These are phyloP conservation scores for Saccharomyces jurei DNA, from an alignment of 805 yeast genomes.

Conservation along the genomic window DNA sequence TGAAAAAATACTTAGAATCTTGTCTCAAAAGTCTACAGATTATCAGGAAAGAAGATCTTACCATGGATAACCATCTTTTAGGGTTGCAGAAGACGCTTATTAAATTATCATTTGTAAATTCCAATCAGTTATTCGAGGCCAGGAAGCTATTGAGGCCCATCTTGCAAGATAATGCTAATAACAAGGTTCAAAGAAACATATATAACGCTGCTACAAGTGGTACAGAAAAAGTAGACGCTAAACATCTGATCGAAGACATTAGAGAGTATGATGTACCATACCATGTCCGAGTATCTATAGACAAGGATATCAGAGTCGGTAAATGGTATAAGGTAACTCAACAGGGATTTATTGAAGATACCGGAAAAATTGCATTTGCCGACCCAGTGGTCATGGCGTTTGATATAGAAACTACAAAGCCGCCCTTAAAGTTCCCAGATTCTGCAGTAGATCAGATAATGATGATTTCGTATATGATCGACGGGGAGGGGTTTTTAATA, in stretches of 20 bases:
- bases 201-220: constrained; percentile 30
- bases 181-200: constrained; percentile 55
- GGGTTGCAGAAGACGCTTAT: constrained; percentile 63
- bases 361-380: constrained; percentile 82
- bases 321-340: constrained; percentile 87
- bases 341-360: constrained; percentile 44
- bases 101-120: constrained; percentile 65
- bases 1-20: constrained; percentile 59
- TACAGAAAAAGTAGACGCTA: constrained; percentile 36
- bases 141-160: constrained; percentile 64
- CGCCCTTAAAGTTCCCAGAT: constrained; percentile 93
- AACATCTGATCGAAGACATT: constrained; percentile 60
- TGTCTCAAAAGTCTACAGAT: constrained; percentile 49
- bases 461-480: constrained; percentile 99
- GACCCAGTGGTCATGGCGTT: constrained; percentile 95
- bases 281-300: constrained; percentile 94
- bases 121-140: constrained; percentile 65
- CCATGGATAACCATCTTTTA: constrained; percentile 75
- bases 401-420: constrained; percentile 95
- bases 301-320: constrained; percentile 78
- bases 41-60: constrained; percentile 68
- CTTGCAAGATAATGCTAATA: constrained; percentile 55
- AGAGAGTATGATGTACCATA: constrained; percentile 95
- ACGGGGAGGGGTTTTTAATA: constrained; percentile 90
- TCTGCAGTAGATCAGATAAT: constrained; percentile 82